phyloP scores from a whole-genome alignment of 257 asterid species.

The Primulina tabacum region DNA sequence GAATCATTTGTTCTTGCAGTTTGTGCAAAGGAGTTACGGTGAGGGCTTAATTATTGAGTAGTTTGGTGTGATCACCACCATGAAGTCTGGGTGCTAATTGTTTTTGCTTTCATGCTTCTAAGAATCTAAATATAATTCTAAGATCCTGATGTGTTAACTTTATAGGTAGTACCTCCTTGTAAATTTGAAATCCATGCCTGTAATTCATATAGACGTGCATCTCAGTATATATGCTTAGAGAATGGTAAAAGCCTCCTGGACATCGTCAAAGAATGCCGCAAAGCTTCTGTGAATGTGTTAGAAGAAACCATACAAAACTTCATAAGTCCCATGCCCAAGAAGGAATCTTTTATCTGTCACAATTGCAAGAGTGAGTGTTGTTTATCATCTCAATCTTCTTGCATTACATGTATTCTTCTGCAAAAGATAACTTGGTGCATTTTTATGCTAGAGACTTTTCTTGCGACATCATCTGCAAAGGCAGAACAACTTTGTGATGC shows the following conservation, averaged over 20 bases:
- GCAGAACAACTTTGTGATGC: constrained; percentile 82
- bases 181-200: constrained; percentile 97
- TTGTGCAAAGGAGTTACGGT: constrained; percentile 76
- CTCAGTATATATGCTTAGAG: constrained; percentile 89
- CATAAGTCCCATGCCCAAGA: constrained; percentile 78
- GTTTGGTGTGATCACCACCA: constrained; percentile 16
- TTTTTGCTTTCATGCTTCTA: constrained; percentile 7
- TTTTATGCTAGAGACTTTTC: constrained; percentile 61
- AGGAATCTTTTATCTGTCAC: constrained; percentile 65
- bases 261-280: constrained; percentile 89
- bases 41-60: constrained; percentile 29
- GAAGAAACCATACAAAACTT: constrained; percentile 76
- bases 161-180: constrained; percentile 85
- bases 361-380: constrained; percentile 70
- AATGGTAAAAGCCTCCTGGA: constrained; percentile 94
- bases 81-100: constrained; percentile 9
- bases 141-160: constrained; percentile 18
- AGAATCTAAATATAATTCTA: constrained; percentile 18
- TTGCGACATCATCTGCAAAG: constrained; percentile 73
- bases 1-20: constrained; percentile 85
- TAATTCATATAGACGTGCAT: constrained; percentile 89
- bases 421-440: constrained; percentile 20
- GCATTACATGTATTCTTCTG: constrained; percentile 19
- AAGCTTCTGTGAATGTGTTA: constrained; percentile 59
- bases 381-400: constrained; percentile 18